Conservation (phyloP, 352 stramenopile species). For the Phytophthora hibernalis region DNA sequence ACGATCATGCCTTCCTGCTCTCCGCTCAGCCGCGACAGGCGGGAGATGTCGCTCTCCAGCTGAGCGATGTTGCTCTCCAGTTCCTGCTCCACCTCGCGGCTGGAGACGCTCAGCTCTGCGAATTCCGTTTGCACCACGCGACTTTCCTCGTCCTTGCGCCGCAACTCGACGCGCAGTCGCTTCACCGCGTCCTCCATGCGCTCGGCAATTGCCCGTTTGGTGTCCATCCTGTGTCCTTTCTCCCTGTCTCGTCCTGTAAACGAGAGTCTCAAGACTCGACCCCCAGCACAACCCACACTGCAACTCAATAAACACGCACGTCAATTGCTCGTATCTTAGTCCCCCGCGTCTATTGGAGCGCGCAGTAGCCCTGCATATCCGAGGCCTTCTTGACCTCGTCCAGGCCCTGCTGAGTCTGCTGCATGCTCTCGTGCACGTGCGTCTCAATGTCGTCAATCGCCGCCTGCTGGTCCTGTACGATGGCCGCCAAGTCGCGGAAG, state of each 20-base stretch:
- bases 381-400: conserved; percentile 88
- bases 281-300: too few species aligned
- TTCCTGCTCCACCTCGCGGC: conserved; percentile 49
- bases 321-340: conserved; percentile 34
- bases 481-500: conserved; percentile 86
- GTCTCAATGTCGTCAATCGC: conserved; percentile 88
- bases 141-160: conserved; percentile 10
- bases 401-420: conserved; percentile 85
- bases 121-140: not conserved
- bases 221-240: not conserved
- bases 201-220: not conserved
- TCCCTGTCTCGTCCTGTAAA: not conserved
- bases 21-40: conserved; percentile 11
- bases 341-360: conserved; percentile 58
- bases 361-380: conserved; percentile 75
- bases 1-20: conserved; percentile 39
- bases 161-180: conserved; percentile 1
- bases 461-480: conserved; percentile 87
- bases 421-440: conserved; percentile 84
- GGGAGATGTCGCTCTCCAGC: conserved; percentile 38
- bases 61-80: conserved; percentile 44
- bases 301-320: conserved; percentile 20
- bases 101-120: conserved; percentile 32
- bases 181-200: not conserved
- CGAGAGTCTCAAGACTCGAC: not conserved